Conservation (phyloP, 495 filamentous ascomycete species). For the Penicillium lagena region DNA sequence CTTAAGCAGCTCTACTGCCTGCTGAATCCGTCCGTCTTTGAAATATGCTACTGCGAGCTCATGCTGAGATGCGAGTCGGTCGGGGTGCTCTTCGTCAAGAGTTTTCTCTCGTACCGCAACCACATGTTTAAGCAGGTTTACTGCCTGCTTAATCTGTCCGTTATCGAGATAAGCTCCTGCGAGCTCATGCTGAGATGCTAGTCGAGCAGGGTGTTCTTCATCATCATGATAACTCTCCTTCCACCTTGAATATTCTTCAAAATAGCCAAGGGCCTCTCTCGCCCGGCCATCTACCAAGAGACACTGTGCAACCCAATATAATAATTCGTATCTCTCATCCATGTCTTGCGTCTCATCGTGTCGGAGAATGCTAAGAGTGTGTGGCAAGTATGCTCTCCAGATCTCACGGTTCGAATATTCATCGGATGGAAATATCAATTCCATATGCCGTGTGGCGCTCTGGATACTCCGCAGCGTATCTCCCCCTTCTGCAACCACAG, state of each 20-base stretch:
- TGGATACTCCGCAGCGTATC: slow-evolving; percentile 3
- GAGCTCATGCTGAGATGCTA: slow-evolving; percentile 22
- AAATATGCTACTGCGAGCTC: slow-evolving; percentile 16
- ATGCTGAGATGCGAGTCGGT: slow-evolving; percentile 21
- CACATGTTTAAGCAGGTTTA: slow-evolving; percentile 25
- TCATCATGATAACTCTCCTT: neutral
- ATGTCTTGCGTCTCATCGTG: slow-evolving; percentile 5
- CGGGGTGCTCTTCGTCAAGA: slow-evolving; percentile 17
- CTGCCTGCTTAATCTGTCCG: slow-evolving; percentile 23
- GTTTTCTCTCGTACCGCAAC: slow-evolving; percentile 14
- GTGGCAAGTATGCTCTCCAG: slow-evolving; percentile 27
- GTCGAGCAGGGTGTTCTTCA: slow-evolving; percentile 21
- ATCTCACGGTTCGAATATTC: slow-evolving; percentile 19
- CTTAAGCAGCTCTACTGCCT: slow-evolving; percentile 25
- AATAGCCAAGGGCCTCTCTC: slow-evolving; percentile 20
- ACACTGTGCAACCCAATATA: slow-evolving; percentile 8
- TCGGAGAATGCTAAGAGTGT: slow-evolving; percentile 12
- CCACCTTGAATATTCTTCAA: slow-evolving; percentile 17
- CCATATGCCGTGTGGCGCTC: slow-evolving; percentile 13
- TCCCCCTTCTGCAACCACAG: slow-evolving; percentile 19
- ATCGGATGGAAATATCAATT: slow-evolving; percentile 20
- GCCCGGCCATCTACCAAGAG: slow-evolving; percentile 12
- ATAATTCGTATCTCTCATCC: slow-evolving; percentile 7
- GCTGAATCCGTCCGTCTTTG: slow-evolving; percentile 16
- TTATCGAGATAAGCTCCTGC: slow-evolving; percentile 15